phyloP scores from a whole-genome alignment of 345 rosid species.

The Moringa oleifera region DNA sequence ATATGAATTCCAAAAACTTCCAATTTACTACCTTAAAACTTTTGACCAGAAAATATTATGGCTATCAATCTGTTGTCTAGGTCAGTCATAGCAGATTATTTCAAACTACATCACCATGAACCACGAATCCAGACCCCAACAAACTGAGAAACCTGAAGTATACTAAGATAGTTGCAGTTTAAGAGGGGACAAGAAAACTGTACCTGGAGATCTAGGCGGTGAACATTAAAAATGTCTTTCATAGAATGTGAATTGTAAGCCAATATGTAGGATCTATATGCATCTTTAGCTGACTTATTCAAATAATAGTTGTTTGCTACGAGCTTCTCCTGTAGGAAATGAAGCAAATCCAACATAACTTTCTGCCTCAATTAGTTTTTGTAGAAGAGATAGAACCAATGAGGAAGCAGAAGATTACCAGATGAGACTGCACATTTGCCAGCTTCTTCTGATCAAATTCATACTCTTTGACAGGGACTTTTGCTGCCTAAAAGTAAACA shows the following conservation, averaged over 20 bases:
- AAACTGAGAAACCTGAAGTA: background rate
- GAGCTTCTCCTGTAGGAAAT: conserved; percentile 66
- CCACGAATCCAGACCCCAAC: background rate
- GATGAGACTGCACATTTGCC: conserved; percentile 70
- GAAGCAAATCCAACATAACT: background rate
- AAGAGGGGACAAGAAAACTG: background rate
- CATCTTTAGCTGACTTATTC: conserved; percentile 93
- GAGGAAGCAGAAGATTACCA: conserved; percentile 44
- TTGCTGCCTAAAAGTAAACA: conserved; percentile 53
- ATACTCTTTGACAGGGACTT: conserved; percentile 88
- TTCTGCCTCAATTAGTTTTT: background rate
- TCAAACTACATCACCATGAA: background rate
- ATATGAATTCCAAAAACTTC: background rate
- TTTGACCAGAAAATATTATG: background rate
- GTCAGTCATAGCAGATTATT: too few species aligned
- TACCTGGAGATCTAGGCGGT: conserved; percentile 92
- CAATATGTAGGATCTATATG: conserved; percentile 80
- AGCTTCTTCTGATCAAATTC: conserved; percentile 80
- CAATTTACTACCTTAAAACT: background rate
- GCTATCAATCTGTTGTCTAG: background rate
- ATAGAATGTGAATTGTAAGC: conserved; percentile 95
- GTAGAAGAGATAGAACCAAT: too few species aligned
- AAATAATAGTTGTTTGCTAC: conserved; percentile 62
- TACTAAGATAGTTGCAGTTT: background rate
- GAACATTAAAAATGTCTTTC: conserved; percentile 93